A percentile compares a stretch with the other conserved stretches of the same genome.
Conservation (phyloP, 2,329 filamentous ascomycete species). For the Sporothrix protearum region DNA sequence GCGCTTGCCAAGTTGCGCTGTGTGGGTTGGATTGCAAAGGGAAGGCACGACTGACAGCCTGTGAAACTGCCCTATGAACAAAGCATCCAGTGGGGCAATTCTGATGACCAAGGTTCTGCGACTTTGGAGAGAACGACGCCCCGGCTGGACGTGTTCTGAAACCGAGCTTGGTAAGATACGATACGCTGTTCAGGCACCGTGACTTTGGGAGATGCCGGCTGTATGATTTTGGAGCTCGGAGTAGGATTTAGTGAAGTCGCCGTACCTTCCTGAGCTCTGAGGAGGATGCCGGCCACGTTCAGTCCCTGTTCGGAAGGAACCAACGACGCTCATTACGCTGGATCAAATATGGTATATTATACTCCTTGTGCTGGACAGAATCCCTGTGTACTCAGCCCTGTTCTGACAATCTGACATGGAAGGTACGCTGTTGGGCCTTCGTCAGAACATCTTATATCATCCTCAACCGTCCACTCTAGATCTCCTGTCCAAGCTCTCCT, state of each 20-base stretch:
- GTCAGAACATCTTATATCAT: background rate
- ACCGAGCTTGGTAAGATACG: background rate
- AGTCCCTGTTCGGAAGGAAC: background rate
- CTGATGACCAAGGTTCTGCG: background rate
- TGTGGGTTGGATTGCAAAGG: background rate
- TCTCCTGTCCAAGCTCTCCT: background rate
- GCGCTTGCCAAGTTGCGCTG: conserved; percentile 1
- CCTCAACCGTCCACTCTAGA: too few relatives aligned
- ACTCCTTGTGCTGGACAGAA: too few relatives aligned
- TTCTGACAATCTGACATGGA: background rate
- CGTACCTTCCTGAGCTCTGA: background rate
- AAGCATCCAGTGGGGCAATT: background rate
- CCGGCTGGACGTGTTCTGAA: background rate
- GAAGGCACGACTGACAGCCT: background rate
- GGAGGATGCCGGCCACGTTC: too few relatives aligned
- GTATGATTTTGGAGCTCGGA: background rate
- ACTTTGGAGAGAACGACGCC: background rate
- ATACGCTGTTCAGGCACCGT: too few relatives aligned
- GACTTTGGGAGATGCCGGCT: background rate
- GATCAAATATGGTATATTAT: too few relatives aligned
- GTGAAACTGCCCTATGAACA: background rate
- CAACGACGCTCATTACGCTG: background rate
- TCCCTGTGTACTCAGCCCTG: too few relatives aligned
- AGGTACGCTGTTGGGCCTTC: background rate
- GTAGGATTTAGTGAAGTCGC: background rate